Percentiles rank a stretch among this genome's conserved stretches.
phyloP scores from a whole-genome alignment of 1,139 yeast genomes.

The Magnusiomyces tetraspermus region DNA sequence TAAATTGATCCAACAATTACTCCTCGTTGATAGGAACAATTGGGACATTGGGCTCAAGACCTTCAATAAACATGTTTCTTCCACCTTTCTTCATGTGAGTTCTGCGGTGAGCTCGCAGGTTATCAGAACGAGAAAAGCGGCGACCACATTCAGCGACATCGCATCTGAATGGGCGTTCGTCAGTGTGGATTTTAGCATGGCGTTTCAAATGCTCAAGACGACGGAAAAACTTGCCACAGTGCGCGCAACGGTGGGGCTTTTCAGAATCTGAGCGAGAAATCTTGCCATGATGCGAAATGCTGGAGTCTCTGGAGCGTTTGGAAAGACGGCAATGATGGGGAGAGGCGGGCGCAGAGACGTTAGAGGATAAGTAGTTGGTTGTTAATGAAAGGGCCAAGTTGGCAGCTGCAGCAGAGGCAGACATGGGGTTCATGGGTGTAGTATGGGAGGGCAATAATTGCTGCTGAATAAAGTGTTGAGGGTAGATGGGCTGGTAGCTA shows the following conservation, averaged over 20 bases:
- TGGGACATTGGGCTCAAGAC: constrained; percentile 38
- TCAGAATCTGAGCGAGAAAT: constrained; percentile 24
- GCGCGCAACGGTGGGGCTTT: constrained; percentile 57
- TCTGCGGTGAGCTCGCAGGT: constrained; percentile 66
- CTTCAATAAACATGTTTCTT: constrained; percentile 34
- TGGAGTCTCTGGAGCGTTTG: neutral
- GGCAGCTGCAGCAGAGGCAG: constrained; percentile 15
- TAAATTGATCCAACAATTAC: no score
- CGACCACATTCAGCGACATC: constrained; percentile 55
- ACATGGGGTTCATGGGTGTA: constrained; percentile 6
- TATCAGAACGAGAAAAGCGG: constrained; percentile 69
- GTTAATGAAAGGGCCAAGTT: constrained; percentile 11
- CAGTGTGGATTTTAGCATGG: constrained; percentile 80
- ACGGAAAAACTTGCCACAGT: constrained; percentile 68
- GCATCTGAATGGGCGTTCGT: constrained; percentile 79
- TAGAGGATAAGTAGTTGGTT: neutral
- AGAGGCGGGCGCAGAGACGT: no score
- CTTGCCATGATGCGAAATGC: neutral
- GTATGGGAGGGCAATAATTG: constrained; percentile 1
- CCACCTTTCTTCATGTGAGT: constrained; percentile 53
- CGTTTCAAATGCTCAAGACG: constrained; percentile 90
- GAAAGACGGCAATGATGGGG: no score
- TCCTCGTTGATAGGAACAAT: neutral
- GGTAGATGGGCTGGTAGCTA: neutral
- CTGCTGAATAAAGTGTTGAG: constrained; percentile 2